A percentile compares a stretch with the other conserved stretches of the same genome.
Evolutionary conservation across 164 flowering plant genomes (phyloP).

Genomic region (Hamamelis virginiana): DNA sequence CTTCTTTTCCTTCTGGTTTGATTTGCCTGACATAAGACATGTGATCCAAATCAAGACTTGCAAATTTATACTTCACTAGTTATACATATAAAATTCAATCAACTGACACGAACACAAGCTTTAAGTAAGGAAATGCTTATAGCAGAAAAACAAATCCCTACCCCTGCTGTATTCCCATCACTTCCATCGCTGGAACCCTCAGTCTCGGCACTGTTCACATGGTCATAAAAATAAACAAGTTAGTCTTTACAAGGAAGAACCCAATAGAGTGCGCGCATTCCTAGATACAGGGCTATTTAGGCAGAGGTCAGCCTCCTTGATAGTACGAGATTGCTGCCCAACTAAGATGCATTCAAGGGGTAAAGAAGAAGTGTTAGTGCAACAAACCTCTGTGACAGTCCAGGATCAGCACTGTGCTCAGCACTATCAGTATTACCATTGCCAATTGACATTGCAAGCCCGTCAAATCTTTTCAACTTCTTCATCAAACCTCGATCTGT

Average conservation of each 20-base stretch:
- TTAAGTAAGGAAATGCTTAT: background rate
- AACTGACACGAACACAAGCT: background rate
- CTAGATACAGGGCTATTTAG: background rate
- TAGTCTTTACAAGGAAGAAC: background rate
- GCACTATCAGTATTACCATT: slow-evolving; percentile 52
- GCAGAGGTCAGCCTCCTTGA: background rate
- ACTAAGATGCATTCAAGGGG: background rate
- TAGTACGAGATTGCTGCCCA: background rate
- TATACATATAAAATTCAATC: background rate
- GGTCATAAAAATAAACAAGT: slow-evolving; percentile 1
- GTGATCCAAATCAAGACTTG: slow-evolving; percentile 1
- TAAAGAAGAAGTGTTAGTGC: background rate
- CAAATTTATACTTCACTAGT: background rate
- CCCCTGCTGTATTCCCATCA: slow-evolving; percentile 62
- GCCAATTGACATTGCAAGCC: slow-evolving; percentile 75
- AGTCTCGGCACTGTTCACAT: slow-evolving; percentile 44
- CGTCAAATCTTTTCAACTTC: slow-evolving; percentile 77
- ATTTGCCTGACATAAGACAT: slow-evolving; percentile 37
- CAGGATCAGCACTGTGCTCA: slow-evolving; percentile 37
- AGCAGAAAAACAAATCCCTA: slow-evolving; percentile 19
- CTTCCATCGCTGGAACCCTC: slow-evolving; percentile 83
- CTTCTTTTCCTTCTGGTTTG: slow-evolving; percentile 58
- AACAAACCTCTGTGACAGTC: slow-evolving; percentile 45
- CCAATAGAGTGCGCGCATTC: background rate
- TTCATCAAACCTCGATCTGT: slow-evolving; percentile 56